Base-by-base conservation (phyloP, 371 early-diverging fungal genomes). In the Mucor plumbeus region DNA sequence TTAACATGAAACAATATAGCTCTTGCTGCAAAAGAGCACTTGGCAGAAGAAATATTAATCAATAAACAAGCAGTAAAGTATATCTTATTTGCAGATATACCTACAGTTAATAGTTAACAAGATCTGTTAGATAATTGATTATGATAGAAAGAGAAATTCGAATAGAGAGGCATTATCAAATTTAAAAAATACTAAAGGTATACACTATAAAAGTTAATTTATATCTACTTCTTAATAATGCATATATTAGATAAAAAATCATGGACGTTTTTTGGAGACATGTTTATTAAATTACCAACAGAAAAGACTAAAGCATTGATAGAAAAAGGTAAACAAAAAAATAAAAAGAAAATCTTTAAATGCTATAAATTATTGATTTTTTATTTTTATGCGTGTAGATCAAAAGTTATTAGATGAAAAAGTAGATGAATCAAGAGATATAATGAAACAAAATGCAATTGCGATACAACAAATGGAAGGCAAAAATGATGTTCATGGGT, bases 251-350 rank as follows among this genome's bases (percentile, higher is more conserved):
- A 84, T n/a, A 83, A 84, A 41, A 90, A 90, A 59, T 60, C 78
- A 21, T 90, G 91, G 91, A 73, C 88, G 47, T 83, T 85, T 60
- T 66, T 87, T 36, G 89, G 91, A 7, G 87, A 90, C 31, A 79
- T 89, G 82, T 90, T 90, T 72, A 67, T 90, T 38, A 83, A 82
- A 48, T 61, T 90, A 64, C 83, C 85, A 3, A 76, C 68, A 9
- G 58, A 73, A 6, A 73, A 77, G 8, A 75, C 78, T 7, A 79
- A 78, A 47, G 60, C 63, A 14, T 55, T 80, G 40, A 77, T 86
- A 40, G 75, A 84, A 44, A 74, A 80, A 69, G 86, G 85, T 85
- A 57, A 3, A 3, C 26, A 3, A 26, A 26, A 26, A 26, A 26
- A 26, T 26, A n/a, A n/a, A n/a, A n/a, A n/a, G n/a, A n/a, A n/a